A percentile compares a stretch with the other conserved stretches of the same genome.
Conservation (phyloP, 129 eudicot genomes). For the Sambucus nigra region DNA sequence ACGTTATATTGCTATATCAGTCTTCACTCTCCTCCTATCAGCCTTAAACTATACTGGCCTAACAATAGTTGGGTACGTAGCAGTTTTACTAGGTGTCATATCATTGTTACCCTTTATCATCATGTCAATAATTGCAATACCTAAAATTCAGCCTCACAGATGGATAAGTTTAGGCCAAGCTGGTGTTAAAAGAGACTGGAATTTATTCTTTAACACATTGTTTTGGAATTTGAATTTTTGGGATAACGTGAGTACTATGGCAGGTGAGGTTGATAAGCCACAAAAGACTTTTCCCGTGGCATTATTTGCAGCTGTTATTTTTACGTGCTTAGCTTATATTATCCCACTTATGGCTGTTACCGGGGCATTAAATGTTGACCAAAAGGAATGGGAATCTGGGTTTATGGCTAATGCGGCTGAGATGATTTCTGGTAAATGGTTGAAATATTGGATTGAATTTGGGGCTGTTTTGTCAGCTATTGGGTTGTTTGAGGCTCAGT, state of each 20-base stretch:
- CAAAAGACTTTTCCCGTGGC: slow-evolving; percentile 24
- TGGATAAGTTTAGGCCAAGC: slow-evolving; percentile 33
- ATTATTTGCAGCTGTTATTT: slow-evolving; percentile 21
- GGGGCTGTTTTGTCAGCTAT: slow-evolving; percentile 26
- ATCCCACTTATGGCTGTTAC: slow-evolving; percentile 34
- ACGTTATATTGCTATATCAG: slow-evolving; percentile 14
- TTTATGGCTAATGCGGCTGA: slow-evolving; percentile 17
- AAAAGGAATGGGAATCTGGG: slow-evolving; percentile 25
- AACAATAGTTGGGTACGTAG: slow-evolving; percentile 27
- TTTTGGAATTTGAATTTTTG: slow-evolving; percentile 50
- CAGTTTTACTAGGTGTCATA: slow-evolving; percentile 26
- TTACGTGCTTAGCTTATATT: slow-evolving; percentile 31
- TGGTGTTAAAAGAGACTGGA: slow-evolving; percentile 45
- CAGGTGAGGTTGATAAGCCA: slow-evolving; percentile 45
- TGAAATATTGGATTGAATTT: slow-evolving; percentile 25
- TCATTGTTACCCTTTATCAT: slow-evolving; percentile 26
- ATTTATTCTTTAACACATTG: slow-evolving; percentile 27
- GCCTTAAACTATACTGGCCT: slow-evolving; percentile 32
- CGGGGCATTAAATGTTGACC: slow-evolving; percentile 28
- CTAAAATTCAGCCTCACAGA: slow-evolving; percentile 27
- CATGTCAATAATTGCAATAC: slow-evolving; percentile 31
- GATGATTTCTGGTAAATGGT: slow-evolving; percentile 24
- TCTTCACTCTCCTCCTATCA: slow-evolving; percentile 12
- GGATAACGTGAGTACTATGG: slow-evolving; percentile 42
- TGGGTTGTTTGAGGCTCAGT: slow-evolving; percentile 34